Evolutionary conservation across 345 rosid genomes (phyloP).

Genomic region (Gossypium herbaceum): DNA sequence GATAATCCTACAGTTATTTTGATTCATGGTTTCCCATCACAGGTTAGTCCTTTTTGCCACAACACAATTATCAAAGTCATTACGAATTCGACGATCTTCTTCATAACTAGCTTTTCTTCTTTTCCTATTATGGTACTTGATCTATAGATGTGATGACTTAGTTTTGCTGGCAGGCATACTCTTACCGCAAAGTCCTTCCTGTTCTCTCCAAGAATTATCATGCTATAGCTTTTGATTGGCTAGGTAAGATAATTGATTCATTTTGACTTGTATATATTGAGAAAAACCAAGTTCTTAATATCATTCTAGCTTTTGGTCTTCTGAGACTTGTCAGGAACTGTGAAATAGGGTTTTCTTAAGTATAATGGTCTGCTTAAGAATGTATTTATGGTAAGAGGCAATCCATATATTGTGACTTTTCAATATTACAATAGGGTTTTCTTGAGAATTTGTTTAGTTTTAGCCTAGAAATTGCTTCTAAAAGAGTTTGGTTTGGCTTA

Average conservation of each 20-base stretch:
- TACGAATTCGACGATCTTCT: not conserved
- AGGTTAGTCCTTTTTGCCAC: constrained; percentile 37
- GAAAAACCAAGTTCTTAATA: not conserved
- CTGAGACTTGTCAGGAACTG: not conserved
- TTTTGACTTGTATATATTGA: not conserved
- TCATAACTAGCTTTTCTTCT: not conserved
- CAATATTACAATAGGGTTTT: not conserved
- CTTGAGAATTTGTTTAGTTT: not conserved
- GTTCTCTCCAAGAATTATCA: constrained; percentile 65
- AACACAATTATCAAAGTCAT: not conserved
- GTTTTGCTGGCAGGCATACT: constrained; percentile 60
- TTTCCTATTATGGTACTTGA: not conserved
- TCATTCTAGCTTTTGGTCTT: not conserved
- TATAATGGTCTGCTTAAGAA: not conserved
- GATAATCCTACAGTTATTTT: constrained; percentile 60
- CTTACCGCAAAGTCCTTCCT: constrained; percentile 78
- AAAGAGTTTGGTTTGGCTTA: not conserved
- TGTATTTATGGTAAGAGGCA: not conserved
- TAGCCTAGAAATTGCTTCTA: not conserved
- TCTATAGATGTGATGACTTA: not conserved
- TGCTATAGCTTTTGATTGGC: constrained; percentile 89
- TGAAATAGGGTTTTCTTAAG: no score
- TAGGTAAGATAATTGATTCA: constrained; percentile 37
- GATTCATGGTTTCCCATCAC: constrained; percentile 91
- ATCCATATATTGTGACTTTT: not conserved